Evolutionary conservation across 2,329 filamentous ascomycete genomes (phyloP), one percentile per base, ranked within the genome.

Genomic region (Phaeosphaeriaceae sp.): DNA sequence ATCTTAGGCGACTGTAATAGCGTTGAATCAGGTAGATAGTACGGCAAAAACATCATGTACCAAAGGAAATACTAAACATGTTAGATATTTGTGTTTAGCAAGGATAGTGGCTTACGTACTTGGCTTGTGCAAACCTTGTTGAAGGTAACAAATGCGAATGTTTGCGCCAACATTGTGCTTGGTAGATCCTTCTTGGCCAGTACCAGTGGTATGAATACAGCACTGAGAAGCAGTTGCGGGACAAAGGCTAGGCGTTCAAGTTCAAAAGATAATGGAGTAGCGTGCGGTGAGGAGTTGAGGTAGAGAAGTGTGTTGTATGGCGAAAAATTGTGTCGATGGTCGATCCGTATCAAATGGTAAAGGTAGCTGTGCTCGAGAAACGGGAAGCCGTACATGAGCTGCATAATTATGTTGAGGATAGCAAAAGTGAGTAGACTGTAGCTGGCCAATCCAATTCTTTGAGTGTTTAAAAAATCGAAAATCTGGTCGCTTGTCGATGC

Each of bases 71-170:
- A 99, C 91, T 96, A 4, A 15, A 6, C 3, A 9, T 7, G 28
- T 56, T 15, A 53, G 45, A 50, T 42, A 42, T 29, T 6, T 26
- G 42, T 23, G n/a, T 15, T n/a, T 7, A 35, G 13, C 7, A 26
- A 13, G 42, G 18, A 28, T 17, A 6, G 15, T n/a, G 11, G 26
- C 15, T 18, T 12, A 68, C 81, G 56, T 82, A 94, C 91, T 83
- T 97, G 93, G 67, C 92, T 96, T 3, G 94, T 99, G 81, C 93
- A 97, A 54, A 99, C 94, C 78, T 99, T 99, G 77, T 99, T 99
- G 64, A 97, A 97, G 0, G 92, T 87, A 3, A 97, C 94, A 74
- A 99, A 99, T 0, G 93, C 90, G 75, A 97, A 96, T 0, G 94
- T 97, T 75, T 99, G 94, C 3, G 90, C 91, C 54, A 97, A 83